Percentiles rank a stretch among this genome's conserved stretches.
These are phyloP conservation scores for Aspergillus cavernicola DNA, from an alignment of 495 filamentous ascomycete genomes.

Conservation along the genomic window DNA sequence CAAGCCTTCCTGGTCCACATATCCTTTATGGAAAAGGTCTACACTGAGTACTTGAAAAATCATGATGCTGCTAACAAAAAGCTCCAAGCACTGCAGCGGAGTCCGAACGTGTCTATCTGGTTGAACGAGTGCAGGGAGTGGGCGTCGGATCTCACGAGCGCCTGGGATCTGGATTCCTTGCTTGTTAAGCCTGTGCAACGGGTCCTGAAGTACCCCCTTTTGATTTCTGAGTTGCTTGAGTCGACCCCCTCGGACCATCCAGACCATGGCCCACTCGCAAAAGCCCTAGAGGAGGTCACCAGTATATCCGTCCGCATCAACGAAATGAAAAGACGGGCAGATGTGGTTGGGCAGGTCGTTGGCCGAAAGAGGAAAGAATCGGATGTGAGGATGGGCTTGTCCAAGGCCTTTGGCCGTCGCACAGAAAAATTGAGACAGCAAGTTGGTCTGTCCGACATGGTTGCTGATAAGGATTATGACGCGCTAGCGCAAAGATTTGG, in stretches of 20 bases:
- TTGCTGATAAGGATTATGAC: conserved; percentile 77
- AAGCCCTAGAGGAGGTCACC: conserved; percentile 60
- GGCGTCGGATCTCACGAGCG: conserved; percentile 81
- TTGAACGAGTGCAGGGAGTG: conserved; percentile 83
- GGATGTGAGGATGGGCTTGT: conserved; percentile 75
- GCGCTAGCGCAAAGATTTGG: conserved; percentile 72
- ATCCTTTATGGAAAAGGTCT: conserved; percentile 74
- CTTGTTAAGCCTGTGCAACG: conserved; percentile 95
- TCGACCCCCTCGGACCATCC: conserved; percentile 78
- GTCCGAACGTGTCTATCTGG: conserved; percentile 80
- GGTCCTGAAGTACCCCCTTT: conserved; percentile 84
- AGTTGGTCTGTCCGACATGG: conserved; percentile 58
- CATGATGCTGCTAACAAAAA: conserved; percentile 80
- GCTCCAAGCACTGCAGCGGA: conserved; percentile 66
- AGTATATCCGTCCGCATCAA: conserved; percentile 81
- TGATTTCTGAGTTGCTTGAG: conserved; percentile 73
- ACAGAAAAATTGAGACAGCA: conserved; percentile 74
- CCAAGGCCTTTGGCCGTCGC: conserved; percentile 81
- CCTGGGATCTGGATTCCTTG: conserved; percentile 91
- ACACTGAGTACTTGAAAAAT: conserved; percentile 81
- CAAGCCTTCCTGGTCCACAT: conserved; percentile 73
- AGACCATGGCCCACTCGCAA: conserved; percentile 63
- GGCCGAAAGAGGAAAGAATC: conserved; percentile 85
- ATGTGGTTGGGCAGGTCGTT: conserved; percentile 84
- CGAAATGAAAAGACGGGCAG: conserved; percentile 84